Evolutionary conservation across 2,329 filamentous ascomycete genomes (phyloP).

Genomic region (Botryosphaeria dothidea): DNA sequence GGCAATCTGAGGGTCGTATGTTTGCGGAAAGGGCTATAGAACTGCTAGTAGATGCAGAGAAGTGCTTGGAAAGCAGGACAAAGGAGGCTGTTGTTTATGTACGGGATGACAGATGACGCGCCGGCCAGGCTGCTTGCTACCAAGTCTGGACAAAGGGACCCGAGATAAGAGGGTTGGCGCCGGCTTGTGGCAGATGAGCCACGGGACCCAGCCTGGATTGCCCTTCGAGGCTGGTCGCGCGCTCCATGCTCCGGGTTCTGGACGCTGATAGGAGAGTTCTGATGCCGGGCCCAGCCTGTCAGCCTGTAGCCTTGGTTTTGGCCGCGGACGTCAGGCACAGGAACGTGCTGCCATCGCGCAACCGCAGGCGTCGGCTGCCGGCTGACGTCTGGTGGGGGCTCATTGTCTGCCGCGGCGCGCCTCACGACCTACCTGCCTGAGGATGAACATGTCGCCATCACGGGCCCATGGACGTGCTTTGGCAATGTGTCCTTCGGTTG

Average conservation of each 20-base stretch:
- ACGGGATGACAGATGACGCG: slow-evolving; percentile 10
- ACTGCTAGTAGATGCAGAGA: neutral
- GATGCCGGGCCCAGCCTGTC: slow-evolving; percentile 12
- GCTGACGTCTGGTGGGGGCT: slow-evolving; percentile 1
- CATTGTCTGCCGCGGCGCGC: neutral
- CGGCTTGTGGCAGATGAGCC: slow-evolving; percentile 14
- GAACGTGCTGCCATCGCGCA: slow-evolving; percentile 6
- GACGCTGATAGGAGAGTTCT: slow-evolving; percentile 17
- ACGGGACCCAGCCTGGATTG: slow-evolving; percentile 15
- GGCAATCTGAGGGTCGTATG: neutral
- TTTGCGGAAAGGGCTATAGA: slow-evolving; percentile 2
- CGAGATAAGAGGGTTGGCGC: slow-evolving; percentile 16
- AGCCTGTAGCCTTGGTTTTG: slow-evolving; percentile 8
- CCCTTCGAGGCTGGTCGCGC: neutral
- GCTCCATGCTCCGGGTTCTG: slow-evolving; percentile 5
- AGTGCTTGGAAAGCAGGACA: neutral
- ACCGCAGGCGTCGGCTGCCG: neutral
- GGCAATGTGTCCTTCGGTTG: slow-evolving; percentile 15
- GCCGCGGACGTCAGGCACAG: slow-evolving; percentile 8
- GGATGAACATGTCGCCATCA: neutral
- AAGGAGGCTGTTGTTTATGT: slow-evolving; percentile 20
- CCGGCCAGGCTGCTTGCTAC: slow-evolving; percentile 4
- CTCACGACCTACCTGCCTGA: neutral
- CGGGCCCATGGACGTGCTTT: slow-evolving; percentile 1
- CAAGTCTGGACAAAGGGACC: slow-evolving; percentile 16